Evolutionary conservation across 495 filamentous ascomycete genomes (phyloP), one percentile per base, ranked within the genome.

Genomic region (Xylaria castorea): DNA sequence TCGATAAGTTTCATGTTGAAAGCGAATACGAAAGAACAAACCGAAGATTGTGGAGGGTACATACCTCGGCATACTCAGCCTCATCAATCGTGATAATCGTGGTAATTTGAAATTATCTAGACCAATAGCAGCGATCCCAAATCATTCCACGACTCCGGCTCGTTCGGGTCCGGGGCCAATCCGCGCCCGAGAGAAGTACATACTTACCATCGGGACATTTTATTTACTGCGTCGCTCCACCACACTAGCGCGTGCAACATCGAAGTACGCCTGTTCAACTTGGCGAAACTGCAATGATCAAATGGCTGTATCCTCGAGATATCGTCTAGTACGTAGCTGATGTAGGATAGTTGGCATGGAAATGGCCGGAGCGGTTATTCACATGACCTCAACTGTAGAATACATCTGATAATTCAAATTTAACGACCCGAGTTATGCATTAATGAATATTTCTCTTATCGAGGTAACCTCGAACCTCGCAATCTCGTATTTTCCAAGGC

Each of bases 41-140:
- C 38, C 34, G 12, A 1, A 66, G 20, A 32, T 11, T 44, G 0
- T 16, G 6, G 42, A 66, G 40, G 25, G 18, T 30, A 42, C 38
- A 42, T 42, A 46, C 50, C 63, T 66, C 63, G 40, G 63, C 42
- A 50, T 66, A n/a, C 42, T 32, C 27, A 66, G 63, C 63, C 63
- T 66, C 42, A 48, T 65, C 25, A 27, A 34, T 34, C 62, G 5
- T n/a, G n/a, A n/a, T n/a, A n/a, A n/a, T n/a, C 2, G 38, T 48
- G 40, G 34, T 42, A 42, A 66, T 66, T 66, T 66, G 63, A 66
- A 66, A 66, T 66, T 34, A 27, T 22, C 38, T 44, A 64, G 61
- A n/a, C 61, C 61, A 64, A 64, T 64, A 16, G 61, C 38, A 64
- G 38, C 22, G 27, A 42, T 63, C 60, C 57, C 14, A 42, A 6